Conservation (phyloP, 169 alveolate genomes). For the Cystoisospora suis region DNA sequence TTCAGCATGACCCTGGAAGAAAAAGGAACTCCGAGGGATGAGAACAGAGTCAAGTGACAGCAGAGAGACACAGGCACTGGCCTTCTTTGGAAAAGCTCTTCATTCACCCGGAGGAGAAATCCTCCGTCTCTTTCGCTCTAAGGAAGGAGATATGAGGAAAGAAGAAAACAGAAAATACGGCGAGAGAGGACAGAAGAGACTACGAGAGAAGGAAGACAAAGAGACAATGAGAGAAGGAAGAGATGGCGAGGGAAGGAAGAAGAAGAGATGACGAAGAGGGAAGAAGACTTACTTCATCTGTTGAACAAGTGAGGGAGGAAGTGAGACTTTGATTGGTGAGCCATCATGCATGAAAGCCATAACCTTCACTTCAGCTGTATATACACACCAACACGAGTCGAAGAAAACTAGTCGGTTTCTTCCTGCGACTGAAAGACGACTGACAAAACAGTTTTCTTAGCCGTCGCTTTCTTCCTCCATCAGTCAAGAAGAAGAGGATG, state of each 20-base stretch:
- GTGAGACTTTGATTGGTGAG: not conserved
- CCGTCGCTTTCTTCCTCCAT: too few relatives aligned
- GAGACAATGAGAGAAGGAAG: not conserved
- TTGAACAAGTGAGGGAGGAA: conserved; percentile 19
- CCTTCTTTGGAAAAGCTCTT: too few relatives aligned
- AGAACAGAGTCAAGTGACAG: too few relatives aligned
- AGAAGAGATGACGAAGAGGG: not conserved
- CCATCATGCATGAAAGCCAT: conserved; percentile 25
- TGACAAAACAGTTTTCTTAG: too few relatives aligned
- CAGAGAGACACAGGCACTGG: too few relatives aligned
- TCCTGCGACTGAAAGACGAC: too few relatives aligned
- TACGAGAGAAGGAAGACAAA: not conserved
- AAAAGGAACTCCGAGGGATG: too few relatives aligned
- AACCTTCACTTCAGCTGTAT: conserved; percentile 20
- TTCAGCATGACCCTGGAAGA: too few relatives aligned
- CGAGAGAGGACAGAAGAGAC: not conserved
- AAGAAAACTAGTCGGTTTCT: too few relatives aligned
- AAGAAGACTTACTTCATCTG: conserved; percentile 7
- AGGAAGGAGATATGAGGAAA: too few relatives aligned
- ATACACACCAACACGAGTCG: not conserved
- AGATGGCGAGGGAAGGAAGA: not conserved
- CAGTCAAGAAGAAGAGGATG: not conserved
- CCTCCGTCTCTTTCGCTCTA: too few relatives aligned
- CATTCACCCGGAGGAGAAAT: too few relatives aligned
- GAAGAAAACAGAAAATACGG: not conserved